Percentiles rank a stretch among this genome's conserved stretches.
phyloP scores from a whole-genome alignment of 2,329 filamentous ascomycete species.

The Hymenoscyphus fructigenus region DNA sequence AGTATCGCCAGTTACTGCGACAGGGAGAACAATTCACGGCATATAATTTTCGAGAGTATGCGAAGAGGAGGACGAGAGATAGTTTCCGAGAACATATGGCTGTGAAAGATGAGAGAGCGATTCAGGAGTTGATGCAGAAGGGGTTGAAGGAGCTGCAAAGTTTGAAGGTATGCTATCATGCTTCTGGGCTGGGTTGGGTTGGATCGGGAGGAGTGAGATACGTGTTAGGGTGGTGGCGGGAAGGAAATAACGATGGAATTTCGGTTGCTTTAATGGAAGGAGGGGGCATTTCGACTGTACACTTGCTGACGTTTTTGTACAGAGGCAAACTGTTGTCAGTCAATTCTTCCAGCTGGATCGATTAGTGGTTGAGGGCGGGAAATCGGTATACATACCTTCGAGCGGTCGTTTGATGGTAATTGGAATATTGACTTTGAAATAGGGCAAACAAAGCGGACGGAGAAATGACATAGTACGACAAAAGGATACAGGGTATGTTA shows the following conservation, averaged over 20 bases:
- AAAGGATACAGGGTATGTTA: conserved; percentile 73
- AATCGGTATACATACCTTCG: conserved; percentile 57
- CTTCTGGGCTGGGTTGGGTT: conserved; percentile 36
- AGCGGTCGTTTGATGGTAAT: neutral
- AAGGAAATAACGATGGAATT: neutral
- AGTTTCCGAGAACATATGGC: conserved; percentile 79
- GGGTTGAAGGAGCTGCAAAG: conserved; percentile 83
- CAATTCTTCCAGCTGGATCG: conserved; percentile 92
- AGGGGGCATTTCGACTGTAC: neutral
- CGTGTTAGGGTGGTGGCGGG: neutral
- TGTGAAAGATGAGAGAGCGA: conserved; percentile 69
- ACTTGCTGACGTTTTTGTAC: conserved; percentile 28
- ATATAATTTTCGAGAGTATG: conserved; percentile 99
- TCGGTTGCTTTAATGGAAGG: neutral
- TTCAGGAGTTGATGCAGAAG: conserved; percentile 88
- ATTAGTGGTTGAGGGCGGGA: conserved; percentile 87
- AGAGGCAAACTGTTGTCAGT: conserved; percentile 94
- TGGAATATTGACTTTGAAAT: conserved; percentile 7
- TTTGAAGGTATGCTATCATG: conserved; percentile 69
- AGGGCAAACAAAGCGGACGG: conserved; percentile 71
- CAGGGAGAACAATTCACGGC: conserved; percentile 83
- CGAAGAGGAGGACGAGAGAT: conserved; percentile 84
- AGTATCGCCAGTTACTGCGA: conserved; percentile 92
- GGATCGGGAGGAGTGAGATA: neutral
- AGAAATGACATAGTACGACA: conserved; percentile 68